Evolutionary conservation across 768 basidiomycete species (phyloP), one percentile per base, ranked within the genome.

Genomic region (Kwoniella mangroviensis): DNA sequence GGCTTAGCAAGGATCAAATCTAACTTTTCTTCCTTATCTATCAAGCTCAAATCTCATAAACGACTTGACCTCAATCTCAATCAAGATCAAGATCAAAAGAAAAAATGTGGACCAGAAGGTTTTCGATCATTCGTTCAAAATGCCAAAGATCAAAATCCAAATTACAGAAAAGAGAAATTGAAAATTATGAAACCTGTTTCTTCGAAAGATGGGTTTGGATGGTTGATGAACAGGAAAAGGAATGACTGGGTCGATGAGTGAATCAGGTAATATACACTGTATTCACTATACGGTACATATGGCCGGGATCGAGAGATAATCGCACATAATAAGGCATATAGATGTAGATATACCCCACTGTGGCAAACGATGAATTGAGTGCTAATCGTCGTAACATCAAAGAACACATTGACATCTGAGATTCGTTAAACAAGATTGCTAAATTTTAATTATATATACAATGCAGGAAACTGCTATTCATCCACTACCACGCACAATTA

Each of bases 131-230:
- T 60, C 22, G 15, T 60, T 15, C 28, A 41, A 3, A 22, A 42
- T 22, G 41, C n/a, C n/a, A 60, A 60, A 42, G 9, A 26, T 7
- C 11, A 41, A 19, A 60, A 60, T 60, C 58, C 58, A n/a, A 22
- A 42, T 41, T 60, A 60, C 21, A 60, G 58, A 43, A 19, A 41
- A 10, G 26, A 41, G 4, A 42, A 41, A 43, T 60, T 60, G 17
- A 19, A 22, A 15, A 60, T 60, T 4, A 12, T 60, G 17, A 60
- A 60, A 22, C 58, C 58, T 17, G 40, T 60, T 60, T 60, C 58
- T 12, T 15, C 13, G 0, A 21, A 42, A n/a, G 58, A 60, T 60
- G 40, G 22, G n/a, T 60, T 19, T 22, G 58, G 41, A 1, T 26
- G 34, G 21, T 60, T 43, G 19, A 60, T 60, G 58, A 3, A 42